Conservation (phyloP, 2,329 filamentous ascomycete genomes). For the Fusarium metavorans region DNA sequence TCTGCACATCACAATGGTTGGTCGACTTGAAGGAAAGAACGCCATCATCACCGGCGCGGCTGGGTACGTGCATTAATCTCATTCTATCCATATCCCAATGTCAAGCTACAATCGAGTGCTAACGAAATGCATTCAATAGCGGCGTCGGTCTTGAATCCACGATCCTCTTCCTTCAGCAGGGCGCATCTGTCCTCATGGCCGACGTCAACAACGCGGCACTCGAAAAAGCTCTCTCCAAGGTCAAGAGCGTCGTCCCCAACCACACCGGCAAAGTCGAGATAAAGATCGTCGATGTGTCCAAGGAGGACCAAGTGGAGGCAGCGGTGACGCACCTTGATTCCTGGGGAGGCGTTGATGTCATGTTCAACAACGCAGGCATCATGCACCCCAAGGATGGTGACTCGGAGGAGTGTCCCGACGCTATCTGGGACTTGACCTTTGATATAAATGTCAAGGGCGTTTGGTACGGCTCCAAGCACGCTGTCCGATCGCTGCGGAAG, state of each 20-base stretch:
- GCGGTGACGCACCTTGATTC: slow-evolving; percentile 80
- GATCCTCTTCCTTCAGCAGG: not conserved
- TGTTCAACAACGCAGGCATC: slow-evolving; percentile 97
- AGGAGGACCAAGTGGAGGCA: slow-evolving; percentile 80
- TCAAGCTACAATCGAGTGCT: not conserved
- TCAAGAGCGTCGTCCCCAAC: slow-evolving; percentile 75
- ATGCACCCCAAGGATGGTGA: slow-evolving; percentile 87
- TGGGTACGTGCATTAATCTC: slow-evolving; percentile 68
- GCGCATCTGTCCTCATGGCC: not conserved
- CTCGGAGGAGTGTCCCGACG: slow-evolving; percentile 84
- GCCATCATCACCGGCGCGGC: slow-evolving; percentile 84
- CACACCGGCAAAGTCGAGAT: slow-evolving; percentile 3
- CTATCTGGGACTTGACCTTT: slow-evolving; percentile 92
- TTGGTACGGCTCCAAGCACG: slow-evolving; percentile 93
- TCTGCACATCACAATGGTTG: slow-evolving; percentile 39
- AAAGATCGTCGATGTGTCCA: slow-evolving; percentile 77
- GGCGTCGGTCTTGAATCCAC: not conserved
- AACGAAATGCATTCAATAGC: not conserved
- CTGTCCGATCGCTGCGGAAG: slow-evolving; percentile 80
- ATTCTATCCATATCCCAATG: not conserved
- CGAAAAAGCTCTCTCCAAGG: slow-evolving; percentile 60
- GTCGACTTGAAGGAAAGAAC: slow-evolving; percentile 69
- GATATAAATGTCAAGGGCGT: slow-evolving; percentile 96
- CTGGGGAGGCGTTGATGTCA: slow-evolving; percentile 88
- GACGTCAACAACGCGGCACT: not conserved